Percentiles rank a stretch among this genome's conserved stretches.
Conservation (phyloP, 345 rosid species). For the Populus nigra region DNA sequence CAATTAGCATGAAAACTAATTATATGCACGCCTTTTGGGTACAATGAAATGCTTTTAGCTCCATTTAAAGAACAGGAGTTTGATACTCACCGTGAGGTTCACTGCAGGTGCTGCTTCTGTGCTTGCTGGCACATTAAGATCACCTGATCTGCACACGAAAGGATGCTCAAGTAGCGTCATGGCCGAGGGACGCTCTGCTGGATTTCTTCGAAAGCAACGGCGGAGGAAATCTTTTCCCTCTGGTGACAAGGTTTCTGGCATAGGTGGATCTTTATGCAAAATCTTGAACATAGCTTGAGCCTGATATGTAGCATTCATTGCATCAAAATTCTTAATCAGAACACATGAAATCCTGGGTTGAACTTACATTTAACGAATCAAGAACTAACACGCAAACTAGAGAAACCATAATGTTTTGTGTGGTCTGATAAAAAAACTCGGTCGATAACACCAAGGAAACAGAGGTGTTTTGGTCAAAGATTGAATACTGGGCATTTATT, state of each 20-base stretch:
- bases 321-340: not conserved
- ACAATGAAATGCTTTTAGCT: not conserved
- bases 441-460: not conserved
- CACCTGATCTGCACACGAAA: conserved; percentile 40
- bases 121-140: conserved; percentile 27
- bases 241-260: conserved; percentile 55
- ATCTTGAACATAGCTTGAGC: conserved; percentile 71
- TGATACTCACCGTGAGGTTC: conserved; percentile 27
- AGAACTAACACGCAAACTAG: not conserved
- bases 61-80: not conserved
- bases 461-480: not conserved
- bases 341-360: not conserved
- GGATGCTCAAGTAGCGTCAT: conserved; percentile 51
- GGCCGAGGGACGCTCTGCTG: conserved; percentile 59
- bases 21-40: not conserved
- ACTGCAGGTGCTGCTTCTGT: conserved; percentile 20
- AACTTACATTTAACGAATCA: not conserved
- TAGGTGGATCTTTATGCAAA: conserved; percentile 42
- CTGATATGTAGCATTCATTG: conserved; percentile 35
- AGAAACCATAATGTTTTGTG: not conserved
- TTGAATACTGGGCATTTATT: not conserved
- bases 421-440: not conserved
- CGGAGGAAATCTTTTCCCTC: conserved; percentile 64
- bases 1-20: not conserved
- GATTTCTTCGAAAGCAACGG: conserved; percentile 56